These are phyloP conservation scores for Trametes pubescens DNA, from an alignment of 1,284 basidiomycete species.

Conservation along the genomic window DNA sequence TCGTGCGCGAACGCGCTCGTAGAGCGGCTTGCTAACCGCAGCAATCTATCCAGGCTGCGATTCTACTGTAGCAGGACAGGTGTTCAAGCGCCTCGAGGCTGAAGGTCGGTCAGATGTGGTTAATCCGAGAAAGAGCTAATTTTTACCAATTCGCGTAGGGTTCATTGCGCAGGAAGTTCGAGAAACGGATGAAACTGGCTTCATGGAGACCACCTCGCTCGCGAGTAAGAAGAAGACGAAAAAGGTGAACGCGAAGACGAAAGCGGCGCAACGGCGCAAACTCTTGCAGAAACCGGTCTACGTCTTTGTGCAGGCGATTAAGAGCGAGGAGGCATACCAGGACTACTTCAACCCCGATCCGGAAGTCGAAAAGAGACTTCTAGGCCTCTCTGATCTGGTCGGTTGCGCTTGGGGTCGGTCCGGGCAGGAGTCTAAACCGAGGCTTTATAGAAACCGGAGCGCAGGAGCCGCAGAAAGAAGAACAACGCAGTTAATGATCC, in stretches of 20 bases:
- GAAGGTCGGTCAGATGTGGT: conserved; percentile 57
- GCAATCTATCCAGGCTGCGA: conserved; percentile 56
- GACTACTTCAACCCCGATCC: conserved; percentile 74
- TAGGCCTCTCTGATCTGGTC: conserved; percentile 67
- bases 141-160: conserved; percentile 47
- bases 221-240: conserved; percentile 50
- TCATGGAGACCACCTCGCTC: conserved; percentile 53
- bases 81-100: conserved; percentile 72
- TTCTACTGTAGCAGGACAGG: conserved; percentile 60
- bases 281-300: conserved; percentile 65
- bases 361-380: conserved; percentile 63
- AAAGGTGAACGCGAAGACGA: conserved; percentile 40
- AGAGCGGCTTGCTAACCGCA: background rate
- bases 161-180: conserved; percentile 64
- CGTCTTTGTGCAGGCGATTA: conserved; percentile 59
- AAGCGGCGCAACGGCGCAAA: conserved; percentile 49
- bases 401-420: conserved; percentile 28
- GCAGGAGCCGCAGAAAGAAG: conserved; percentile 35
- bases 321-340: conserved; percentile 55
- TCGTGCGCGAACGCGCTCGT: conserved; percentile 8
- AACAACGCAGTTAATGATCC: conserved; percentile 16
- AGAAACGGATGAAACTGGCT: conserved; percentile 58
- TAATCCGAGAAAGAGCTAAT: background rate
- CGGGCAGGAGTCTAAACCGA: conserved; percentile 17
- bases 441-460: conserved; percentile 42